These are phyloP conservation scores for Raphanus raphanistrum DNA, from an alignment of 345 rosid genomes.

Conservation along the genomic window DNA sequence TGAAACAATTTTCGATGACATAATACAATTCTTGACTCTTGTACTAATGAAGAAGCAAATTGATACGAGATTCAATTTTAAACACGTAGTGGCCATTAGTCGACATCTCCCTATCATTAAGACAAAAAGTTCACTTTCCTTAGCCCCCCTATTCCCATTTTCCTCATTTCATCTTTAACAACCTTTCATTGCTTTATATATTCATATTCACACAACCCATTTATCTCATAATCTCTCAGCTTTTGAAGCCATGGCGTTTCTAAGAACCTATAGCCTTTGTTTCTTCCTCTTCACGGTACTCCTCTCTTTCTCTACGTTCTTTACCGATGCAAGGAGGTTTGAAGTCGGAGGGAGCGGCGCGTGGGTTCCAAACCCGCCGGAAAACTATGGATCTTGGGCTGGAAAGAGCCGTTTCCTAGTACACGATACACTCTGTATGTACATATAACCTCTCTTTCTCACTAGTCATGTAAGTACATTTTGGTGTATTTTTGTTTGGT, in stretches of 20 bases:
- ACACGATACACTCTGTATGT: conserved; percentile 68
- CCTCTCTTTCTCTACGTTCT: conserved; percentile 18
- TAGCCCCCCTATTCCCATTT: not conserved
- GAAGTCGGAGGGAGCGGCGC: conserved; percentile 77
- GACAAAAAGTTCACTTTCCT: conserved; percentile 25
- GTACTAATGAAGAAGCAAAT: not conserved
- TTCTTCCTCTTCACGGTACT: conserved; percentile 21
- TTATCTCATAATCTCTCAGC: conserved; percentile 1
- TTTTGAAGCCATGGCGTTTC: conserved; percentile 17
- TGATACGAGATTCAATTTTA: conserved; percentile 4
- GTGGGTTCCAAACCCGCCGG: conserved; percentile 66
- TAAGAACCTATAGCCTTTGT: not conserved
- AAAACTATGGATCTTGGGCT: conserved; percentile 71
- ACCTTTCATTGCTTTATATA: not conserved
- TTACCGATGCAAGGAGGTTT: conserved; percentile 44
- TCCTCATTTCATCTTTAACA: not conserved
- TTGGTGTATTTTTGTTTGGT: not conserved
- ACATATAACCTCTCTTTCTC: not conserved
- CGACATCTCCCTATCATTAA: conserved; percentile 15
- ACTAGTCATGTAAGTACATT: not conserved
- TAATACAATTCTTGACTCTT: not conserved
- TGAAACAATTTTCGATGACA: not conserved
- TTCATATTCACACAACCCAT: not conserved
- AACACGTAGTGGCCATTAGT: conserved; percentile 24
- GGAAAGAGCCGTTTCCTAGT: conserved; percentile 67